Evolutionary conservation across 2,329 filamentous ascomycete species (phyloP).

Genomic region (Ophiocordyceps camponoti-leonardi): DNA sequence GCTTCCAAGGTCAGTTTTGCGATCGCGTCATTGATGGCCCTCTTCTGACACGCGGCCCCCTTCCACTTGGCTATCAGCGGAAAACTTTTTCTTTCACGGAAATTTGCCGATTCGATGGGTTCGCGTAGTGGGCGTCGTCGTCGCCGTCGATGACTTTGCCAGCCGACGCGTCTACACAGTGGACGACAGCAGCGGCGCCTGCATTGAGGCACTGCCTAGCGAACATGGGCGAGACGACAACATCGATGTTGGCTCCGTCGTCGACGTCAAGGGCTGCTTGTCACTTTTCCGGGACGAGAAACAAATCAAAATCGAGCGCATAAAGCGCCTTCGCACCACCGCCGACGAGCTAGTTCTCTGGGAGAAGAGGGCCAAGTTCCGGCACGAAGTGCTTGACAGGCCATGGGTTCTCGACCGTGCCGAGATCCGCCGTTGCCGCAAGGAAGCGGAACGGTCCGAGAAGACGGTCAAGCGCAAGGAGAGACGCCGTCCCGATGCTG

Average conservation of each 20-base stretch:
- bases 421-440: conserved; percentile 31
- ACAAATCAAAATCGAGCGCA: conserved; percentile 35
- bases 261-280: conserved; percentile 39
- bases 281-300: conserved; percentile 26
- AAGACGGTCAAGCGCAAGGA: conserved; percentile 10
- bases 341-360: conserved; percentile 41
- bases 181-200: conserved; percentile 48
- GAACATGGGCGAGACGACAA: conserved; percentile 4
- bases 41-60: background rate
- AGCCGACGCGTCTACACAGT: conserved; percentile 34
- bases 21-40: background rate
- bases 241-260: conserved; percentile 33
- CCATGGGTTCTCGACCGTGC: conserved; percentile 37
- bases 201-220: conserved; percentile 27
- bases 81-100: conserved; percentile 45
- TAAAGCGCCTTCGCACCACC: conserved; percentile 30
- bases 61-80: conserved; percentile 13
- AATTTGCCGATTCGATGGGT: conserved; percentile 69
- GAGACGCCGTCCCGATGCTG: conserved; percentile 4
- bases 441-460: conserved; percentile 22
- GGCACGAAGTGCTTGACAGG: conserved; percentile 26
- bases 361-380: conserved; percentile 35
- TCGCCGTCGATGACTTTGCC: conserved; percentile 37
- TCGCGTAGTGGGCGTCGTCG: conserved; percentile 51
- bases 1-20: conserved; percentile 32